Conservation (phyloP, 2,329 filamentous ascomycete genomes). For the Xylaria hypoxylon region DNA sequence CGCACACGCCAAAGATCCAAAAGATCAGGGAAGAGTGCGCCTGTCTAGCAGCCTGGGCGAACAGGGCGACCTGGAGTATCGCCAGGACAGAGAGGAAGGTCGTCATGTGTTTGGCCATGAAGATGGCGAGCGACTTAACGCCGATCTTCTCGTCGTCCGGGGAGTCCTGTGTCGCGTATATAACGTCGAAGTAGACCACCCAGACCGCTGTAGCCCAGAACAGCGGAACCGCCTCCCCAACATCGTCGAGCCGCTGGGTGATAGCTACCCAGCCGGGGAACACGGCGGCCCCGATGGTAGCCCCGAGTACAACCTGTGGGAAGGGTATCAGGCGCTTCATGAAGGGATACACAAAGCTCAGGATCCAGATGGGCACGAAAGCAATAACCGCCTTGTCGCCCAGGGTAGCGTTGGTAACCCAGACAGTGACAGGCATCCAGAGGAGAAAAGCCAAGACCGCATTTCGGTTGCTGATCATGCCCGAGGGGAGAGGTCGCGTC, state of each 20-base stretch:
- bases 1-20: slow-evolving; percentile 7
- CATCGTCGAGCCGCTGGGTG: not conserved
- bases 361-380: slow-evolving; percentile 9
- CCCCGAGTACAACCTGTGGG: slow-evolving; percentile 4
- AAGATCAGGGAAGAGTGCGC: slow-evolving; percentile 1
- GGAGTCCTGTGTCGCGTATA: slow-evolving; percentile 5
- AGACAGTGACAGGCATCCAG: not conserved
- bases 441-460: slow-evolving; percentile 7
- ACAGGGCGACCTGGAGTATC: slow-evolving; percentile 2
- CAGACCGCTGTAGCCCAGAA: not conserved
- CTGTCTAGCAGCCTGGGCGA: slow-evolving; percentile 5
- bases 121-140: slow-evolving; percentile 9
- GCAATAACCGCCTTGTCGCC: not conserved
- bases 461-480: not conserved
- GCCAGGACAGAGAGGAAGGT: slow-evolving; percentile 3
- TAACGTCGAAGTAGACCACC: slow-evolving; percentile 9
- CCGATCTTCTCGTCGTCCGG: slow-evolving; percentile 9
- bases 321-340: slow-evolving; percentile 5
- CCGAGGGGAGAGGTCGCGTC: slow-evolving; percentile 13
- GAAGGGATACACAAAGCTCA: slow-evolving; percentile 7
- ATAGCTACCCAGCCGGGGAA: slow-evolving; percentile 6
- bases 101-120: not conserved
- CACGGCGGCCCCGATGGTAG: slow-evolving; percentile 5
- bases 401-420: not conserved
- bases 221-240: not conserved